Base-by-base conservation (phyloP, 2,329 filamentous ascomycete genomes). In the Pseudocercospora vitis region DNA sequence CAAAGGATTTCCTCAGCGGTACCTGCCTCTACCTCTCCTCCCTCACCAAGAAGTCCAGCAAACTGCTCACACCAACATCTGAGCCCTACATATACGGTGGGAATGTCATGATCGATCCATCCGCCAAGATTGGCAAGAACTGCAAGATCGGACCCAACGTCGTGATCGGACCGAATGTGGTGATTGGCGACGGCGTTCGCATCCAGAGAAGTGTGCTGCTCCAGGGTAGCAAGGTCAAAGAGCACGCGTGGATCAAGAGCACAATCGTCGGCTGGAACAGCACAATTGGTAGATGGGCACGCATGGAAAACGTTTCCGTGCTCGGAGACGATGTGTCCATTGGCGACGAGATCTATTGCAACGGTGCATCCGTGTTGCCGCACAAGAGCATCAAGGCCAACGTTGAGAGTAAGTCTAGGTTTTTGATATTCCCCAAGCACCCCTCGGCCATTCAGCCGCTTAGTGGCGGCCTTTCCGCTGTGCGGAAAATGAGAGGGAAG, bases 371-470 rank as follows among this genome's bases (percentile, higher is more conserved):
- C 66, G 87, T 99, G 59, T 79, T 99, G 61, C 92, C 92, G 5
- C 92, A 99, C 79, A 99, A 99, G 87, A 94, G 87, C 73, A 97
- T 99, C 82, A 97, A 97, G 83, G 84, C 87, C 68, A 99, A 99
- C 74, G 89, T 99, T 67, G 94, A 99, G 74, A 83, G 81, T 83
- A 73, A 75, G 79, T 72, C 50, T 14, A 16, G 11, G 19, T 14
- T 19, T 19, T 48, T 29, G 44, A 19, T 16, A 11, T 32, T 28
- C 44, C 9, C 28, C 26, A 29, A 21, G n/a, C n/a, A n/a, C n/a
- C n/a, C n/a, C n/a, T n/a, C n/a, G n/a, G n/a, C n/a, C n/a, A n/a
- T n/a, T n/a, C n/a, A n/a, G n/a, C n/a, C n/a, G n/a, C n/a, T n/a
- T n/a, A n/a, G n/a, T n/a, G n/a, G n/a, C n/a, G n/a, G n/a, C n/a